These are phyloP conservation scores for Chenopodium formosanum DNA, from an alignment of 148 eudicot genomes.

Conservation along the genomic window DNA sequence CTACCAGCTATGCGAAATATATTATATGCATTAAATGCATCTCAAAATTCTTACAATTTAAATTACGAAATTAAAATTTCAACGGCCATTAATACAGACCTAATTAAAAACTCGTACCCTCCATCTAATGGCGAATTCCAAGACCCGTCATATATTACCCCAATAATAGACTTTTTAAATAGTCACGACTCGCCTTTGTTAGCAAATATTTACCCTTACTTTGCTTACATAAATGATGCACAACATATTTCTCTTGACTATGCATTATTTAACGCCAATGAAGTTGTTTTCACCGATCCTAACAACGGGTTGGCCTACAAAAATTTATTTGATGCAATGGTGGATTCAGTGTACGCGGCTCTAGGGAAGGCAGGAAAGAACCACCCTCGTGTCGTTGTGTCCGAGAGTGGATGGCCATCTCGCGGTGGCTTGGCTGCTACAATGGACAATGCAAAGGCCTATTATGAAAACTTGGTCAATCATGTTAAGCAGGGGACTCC, in stretches of 20 bases:
- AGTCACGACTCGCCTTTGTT: conserved; percentile 26
- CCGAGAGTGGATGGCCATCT: conserved; percentile 30
- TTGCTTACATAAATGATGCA: conserved; percentile 10
- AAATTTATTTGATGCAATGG: conserved; percentile 34
- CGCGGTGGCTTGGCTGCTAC: conserved; percentile 28
- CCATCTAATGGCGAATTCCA: conserved; percentile 31
- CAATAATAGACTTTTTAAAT: conserved; percentile 24
- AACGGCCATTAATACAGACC: conserved; percentile 5
- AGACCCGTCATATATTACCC: conserved; percentile 12
- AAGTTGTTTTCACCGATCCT: conserved; percentile 12
- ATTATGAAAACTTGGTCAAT: conserved; percentile 25
- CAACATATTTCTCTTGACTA: conserved; percentile 10
- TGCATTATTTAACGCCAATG: conserved; percentile 23
- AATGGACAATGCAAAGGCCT: conserved; percentile 22
- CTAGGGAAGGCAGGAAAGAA: conserved; percentile 15
- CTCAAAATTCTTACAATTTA: neutral
- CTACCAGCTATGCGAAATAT: conserved; percentile 18
- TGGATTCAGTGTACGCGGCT: conserved; percentile 33
- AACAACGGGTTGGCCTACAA: conserved; percentile 27
- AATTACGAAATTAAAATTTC: conserved; percentile 12
- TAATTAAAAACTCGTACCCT: conserved; percentile 22
- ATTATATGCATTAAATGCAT: neutral
- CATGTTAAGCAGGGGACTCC: conserved; percentile 42
- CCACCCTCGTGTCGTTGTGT: neutral
- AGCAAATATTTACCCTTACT: conserved; percentile 41